A percentile compares a stretch with the other conserved stretches of the same genome.
These are phyloP conservation scores for Craspedostauros australis DNA, from an alignment of 108 stramenopile species.

Conservation along the genomic window DNA sequence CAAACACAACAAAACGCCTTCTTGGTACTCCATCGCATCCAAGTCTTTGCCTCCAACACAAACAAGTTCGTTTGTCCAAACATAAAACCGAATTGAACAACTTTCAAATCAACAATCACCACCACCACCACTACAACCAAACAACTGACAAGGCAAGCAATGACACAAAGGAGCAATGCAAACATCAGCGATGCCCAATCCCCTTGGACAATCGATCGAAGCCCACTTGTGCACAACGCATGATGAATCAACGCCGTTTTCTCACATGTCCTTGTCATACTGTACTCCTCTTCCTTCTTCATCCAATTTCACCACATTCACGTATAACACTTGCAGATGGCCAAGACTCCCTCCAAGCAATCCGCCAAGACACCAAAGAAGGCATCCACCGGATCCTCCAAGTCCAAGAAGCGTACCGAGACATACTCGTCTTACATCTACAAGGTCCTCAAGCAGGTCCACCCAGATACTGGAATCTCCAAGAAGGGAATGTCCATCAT, in stretches of 20 bases:
- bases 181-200: background rate
- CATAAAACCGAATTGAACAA: no score
- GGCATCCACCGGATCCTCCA: conserved; percentile 23
- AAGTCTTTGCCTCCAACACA: no score
- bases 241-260: background rate
- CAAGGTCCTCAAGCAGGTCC: conserved; percentile 89
- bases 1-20: no score
- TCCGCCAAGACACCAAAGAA: conserved; percentile 46
- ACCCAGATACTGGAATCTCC: conserved; percentile 89
- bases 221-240: no score
- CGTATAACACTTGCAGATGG: conserved; percentile 42
- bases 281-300: background rate
- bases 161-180: no score
- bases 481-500: conserved; percentile 94
- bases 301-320: background rate
- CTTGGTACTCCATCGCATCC: no score
- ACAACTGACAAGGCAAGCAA: no score
- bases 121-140: no score
- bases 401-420: conserved; percentile 76
- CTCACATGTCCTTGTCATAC: background rate
- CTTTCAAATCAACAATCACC: no score
- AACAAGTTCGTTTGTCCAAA: no score
- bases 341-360: conserved; percentile 71
- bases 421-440: conserved; percentile 90
- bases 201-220: conserved; percentile 1